Conservation (phyloP, 495 filamentous ascomycete genomes). For the Sphaerosporella brunnea region DNA sequence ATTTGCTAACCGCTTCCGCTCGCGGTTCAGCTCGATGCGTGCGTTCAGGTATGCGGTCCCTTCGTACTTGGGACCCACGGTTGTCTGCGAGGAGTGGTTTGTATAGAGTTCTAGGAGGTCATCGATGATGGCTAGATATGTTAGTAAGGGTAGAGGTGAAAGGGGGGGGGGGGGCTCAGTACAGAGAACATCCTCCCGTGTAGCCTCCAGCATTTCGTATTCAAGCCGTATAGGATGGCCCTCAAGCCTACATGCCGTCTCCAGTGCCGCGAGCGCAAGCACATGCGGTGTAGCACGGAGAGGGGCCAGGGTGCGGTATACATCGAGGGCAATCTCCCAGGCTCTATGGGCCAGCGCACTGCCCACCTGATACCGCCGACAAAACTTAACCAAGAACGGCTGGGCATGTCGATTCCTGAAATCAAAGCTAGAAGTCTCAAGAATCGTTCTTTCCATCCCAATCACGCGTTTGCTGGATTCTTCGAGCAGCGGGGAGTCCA, state of each 20-base stretch:
- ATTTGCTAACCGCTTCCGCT: constrained; percentile 32
- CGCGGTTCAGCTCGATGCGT: constrained; percentile 70
- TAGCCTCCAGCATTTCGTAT: constrained; percentile 37
- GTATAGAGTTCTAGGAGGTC: constrained; percentile 29
- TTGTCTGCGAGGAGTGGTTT: constrained; percentile 53
- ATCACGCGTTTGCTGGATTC: constrained; percentile 55
- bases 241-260: constrained; percentile 54
- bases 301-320: constrained; percentile 83
- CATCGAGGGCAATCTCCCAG: constrained; percentile 67
- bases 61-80: constrained; percentile 50
- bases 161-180: background rate
- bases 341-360: constrained; percentile 41
- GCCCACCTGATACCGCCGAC: constrained; percentile 31
- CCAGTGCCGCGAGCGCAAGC: constrained; percentile 64
- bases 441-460: constrained; percentile 76
- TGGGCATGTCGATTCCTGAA: constrained; percentile 84
- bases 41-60: constrained; percentile 62
- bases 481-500: constrained; percentile 59
- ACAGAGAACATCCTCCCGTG: constrained; percentile 48
- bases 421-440: constrained; percentile 86
- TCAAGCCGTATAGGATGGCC: constrained; percentile 30
- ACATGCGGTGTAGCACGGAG: constrained; percentile 68
- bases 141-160: background rate
- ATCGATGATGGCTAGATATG: constrained; percentile 18
- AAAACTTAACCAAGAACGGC: constrained; percentile 60